These are phyloP conservation scores for Mycena galopus DNA, from an alignment of 768 basidiomycete genomes.

Conservation along the genomic window DNA sequence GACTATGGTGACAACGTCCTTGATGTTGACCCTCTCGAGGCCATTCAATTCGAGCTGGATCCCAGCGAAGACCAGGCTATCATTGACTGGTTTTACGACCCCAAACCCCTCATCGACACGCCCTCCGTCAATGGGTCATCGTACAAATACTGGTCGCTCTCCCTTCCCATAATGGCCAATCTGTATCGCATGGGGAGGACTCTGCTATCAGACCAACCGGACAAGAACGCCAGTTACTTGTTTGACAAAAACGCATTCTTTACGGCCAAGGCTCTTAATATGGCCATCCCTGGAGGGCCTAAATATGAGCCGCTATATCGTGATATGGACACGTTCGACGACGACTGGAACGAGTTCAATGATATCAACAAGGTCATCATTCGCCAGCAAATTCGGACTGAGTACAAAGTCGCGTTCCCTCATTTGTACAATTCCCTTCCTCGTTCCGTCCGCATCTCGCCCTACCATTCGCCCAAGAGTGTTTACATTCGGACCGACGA, in stretches of 20 bases:
- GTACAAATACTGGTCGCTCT: conserved; percentile 93
- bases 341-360: conserved; percentile 99
- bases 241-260: conserved; percentile 99
- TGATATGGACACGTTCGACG: conserved; percentile 97
- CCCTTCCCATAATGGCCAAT: conserved; percentile 96
- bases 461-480: conserved; percentile 95
- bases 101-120: conserved; percentile 93
- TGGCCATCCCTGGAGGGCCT: conserved; percentile 98
- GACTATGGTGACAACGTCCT: conserved; percentile 99
- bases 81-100: conserved; percentile 98
- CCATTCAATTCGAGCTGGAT: conserved; percentile 97
- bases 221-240: conserved; percentile 91
- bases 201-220: conserved; percentile 92
- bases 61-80: conserved; percentile 92
- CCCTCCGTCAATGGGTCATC: conserved; percentile 92
- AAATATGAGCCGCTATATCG: conserved; percentile 98
- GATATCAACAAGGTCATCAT: conserved; percentile 99
- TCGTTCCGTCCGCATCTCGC: conserved; percentile 91
- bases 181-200: conserved; percentile 96
- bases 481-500: conserved; percentile 99
- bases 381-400: conserved; percentile 97
- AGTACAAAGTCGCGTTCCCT: conserved; percentile 99
- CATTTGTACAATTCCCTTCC: conserved; percentile 99
- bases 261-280: conserved; percentile 96
- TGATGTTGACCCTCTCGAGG: conserved; percentile 97